These are phyloP conservation scores for Cucurbita pepo DNA, from an alignment of 306 rosid species.

Conservation along the genomic window DNA sequence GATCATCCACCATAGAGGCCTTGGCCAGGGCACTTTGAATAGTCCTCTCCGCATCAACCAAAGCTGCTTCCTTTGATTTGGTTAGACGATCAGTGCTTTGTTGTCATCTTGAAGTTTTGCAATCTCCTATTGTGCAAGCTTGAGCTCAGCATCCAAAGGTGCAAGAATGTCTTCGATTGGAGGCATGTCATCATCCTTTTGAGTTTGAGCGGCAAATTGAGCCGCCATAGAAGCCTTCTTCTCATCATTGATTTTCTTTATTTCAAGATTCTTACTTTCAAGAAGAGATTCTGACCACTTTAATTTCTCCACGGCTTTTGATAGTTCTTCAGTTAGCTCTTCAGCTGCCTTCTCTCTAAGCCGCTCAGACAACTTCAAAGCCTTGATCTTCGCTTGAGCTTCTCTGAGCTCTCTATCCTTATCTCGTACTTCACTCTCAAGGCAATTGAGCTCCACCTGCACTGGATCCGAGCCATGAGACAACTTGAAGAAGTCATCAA, in stretches of 20 bases:
- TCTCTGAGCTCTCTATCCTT: constrained; percentile 87
- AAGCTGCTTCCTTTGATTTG: constrained; percentile 97
- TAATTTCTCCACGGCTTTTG: constrained; percentile 77
- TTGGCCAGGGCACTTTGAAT: constrained; percentile 93
- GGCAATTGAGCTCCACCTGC: constrained; percentile 95
- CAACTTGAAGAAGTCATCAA: constrained; percentile 80
- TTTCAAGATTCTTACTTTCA: constrained; percentile 95
- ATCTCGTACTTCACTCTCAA: constrained; percentile 97
- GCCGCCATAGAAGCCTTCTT: constrained; percentile 99
- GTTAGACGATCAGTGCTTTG: constrained; percentile 92
- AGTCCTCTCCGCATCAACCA: constrained; percentile 91
- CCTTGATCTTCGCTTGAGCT: constrained; percentile 96
- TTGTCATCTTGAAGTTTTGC: constrained; percentile 97
- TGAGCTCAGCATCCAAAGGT: constrained; percentile 97
- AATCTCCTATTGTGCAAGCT: constrained; percentile 96
- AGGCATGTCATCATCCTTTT: constrained; percentile 99
- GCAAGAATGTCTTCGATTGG: constrained; percentile 99
- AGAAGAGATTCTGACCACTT: constrained; percentile 87
- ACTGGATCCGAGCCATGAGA: constrained; percentile 99
- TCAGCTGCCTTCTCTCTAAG: constrained; percentile 94
- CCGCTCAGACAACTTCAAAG: constrained; percentile 70
- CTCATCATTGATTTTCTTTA: constrained; percentile 98
- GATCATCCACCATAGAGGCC: constrained; percentile 99
- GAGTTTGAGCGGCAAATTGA: constrained; percentile 98
- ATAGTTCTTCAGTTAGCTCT: constrained; percentile 92